Conservation (phyloP, 768 basidiomycete species). For the Hirschioporus abietinus region DNA sequence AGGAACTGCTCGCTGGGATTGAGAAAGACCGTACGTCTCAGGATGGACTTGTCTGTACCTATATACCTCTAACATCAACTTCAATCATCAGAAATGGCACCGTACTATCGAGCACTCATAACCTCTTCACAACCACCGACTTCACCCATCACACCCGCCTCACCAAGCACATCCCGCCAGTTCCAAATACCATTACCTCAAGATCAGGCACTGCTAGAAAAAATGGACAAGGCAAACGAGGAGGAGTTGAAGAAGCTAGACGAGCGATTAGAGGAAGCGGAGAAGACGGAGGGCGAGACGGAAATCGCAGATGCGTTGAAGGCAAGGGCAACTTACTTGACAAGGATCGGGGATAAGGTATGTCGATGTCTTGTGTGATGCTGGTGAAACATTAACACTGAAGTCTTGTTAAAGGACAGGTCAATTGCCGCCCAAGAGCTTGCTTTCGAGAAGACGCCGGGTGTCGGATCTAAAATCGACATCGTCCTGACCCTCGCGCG, state of each 20-base stretch:
- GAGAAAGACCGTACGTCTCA: slow-evolving; percentile 65
- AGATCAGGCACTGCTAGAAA: slow-evolving; percentile 46
- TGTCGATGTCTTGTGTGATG: slow-evolving; percentile 6
- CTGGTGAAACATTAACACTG: not conserved
- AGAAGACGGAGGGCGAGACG: slow-evolving; percentile 88
- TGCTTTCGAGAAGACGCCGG: slow-evolving; percentile 88
- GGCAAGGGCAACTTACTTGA: slow-evolving; percentile 79
- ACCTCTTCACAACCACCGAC: slow-evolving; percentile 10
- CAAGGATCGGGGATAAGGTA: slow-evolving; percentile 81
- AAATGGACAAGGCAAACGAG: slow-evolving; percentile 65
- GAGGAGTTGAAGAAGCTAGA: slow-evolving; percentile 72
- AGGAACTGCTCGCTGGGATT: slow-evolving; percentile 65
- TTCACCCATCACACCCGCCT: slow-evolving; percentile 24
- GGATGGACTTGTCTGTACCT: slow-evolving; percentile 10
- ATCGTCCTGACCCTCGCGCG: slow-evolving; percentile 84
- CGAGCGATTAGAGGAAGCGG: slow-evolving; percentile 74
- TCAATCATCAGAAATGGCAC: slow-evolving; percentile 68
- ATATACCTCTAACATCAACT: not conserved
- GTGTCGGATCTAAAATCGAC: slow-evolving; percentile 90
- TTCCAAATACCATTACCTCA: slow-evolving; percentile 30
- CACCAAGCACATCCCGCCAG: slow-evolving; percentile 33
- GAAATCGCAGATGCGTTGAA: slow-evolving; percentile 88
- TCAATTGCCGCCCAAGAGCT: slow-evolving; percentile 76
- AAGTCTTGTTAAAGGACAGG: slow-evolving; percentile 48
- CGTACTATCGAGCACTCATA: slow-evolving; percentile 60